Evolutionary conservation across 306 rosid genomes (phyloP).

Genomic region (Rubus idaeus): DNA sequence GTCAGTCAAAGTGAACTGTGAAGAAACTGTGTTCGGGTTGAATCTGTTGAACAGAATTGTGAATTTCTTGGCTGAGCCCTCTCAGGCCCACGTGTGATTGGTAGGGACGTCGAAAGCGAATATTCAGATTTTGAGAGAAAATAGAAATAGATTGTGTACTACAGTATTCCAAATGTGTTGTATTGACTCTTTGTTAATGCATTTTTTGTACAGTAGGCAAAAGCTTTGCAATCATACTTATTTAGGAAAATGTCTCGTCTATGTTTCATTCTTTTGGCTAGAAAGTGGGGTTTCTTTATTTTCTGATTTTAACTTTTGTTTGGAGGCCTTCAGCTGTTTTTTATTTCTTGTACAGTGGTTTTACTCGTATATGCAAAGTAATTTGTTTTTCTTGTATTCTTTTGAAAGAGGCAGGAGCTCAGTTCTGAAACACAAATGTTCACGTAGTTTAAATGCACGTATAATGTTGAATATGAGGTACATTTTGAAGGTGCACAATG

Average conservation of each 20-base stretch:
- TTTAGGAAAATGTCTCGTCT: background rate
- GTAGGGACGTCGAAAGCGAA: conserved; percentile 15
- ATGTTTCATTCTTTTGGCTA: background rate
- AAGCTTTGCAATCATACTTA: background rate
- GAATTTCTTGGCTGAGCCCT: conserved; percentile 67
- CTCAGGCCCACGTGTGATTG: conserved; percentile 36
- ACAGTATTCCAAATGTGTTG: background rate
- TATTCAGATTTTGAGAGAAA: conserved; percentile 23
- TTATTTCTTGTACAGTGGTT: background rate
- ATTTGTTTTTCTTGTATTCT: background rate
- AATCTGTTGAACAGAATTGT: conserved; percentile 85
- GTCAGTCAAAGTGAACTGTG: conserved; percentile 81
- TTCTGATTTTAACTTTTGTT: background rate
- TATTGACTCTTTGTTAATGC: background rate
- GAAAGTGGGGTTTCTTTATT: background rate
- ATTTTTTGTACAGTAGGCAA: background rate
- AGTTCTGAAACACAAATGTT: background rate
- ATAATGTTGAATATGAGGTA: background rate
- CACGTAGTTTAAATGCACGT: background rate
- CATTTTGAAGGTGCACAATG: background rate
- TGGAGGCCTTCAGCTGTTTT: background rate
- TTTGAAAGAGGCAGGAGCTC: background rate
- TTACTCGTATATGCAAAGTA: background rate
- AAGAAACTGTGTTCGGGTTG: conserved; percentile 91
- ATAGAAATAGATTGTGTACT: background rate